These are phyloP conservation scores for Phialophora chinensis DNA, from an alignment of 2,329 filamentous ascomycete species.

Conservation along the genomic window DNA sequence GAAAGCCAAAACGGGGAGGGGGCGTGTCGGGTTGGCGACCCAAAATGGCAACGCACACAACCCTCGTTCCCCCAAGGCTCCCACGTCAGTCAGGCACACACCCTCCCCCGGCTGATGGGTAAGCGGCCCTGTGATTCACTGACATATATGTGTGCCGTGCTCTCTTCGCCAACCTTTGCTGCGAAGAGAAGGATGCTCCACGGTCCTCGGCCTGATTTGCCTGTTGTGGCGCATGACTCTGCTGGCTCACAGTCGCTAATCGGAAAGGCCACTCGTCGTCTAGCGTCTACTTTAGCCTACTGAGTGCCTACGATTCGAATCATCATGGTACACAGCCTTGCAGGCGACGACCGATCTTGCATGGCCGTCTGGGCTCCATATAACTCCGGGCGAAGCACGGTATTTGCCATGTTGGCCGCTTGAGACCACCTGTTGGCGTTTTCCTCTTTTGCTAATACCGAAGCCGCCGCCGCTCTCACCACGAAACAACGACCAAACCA, in stretches of 20 bases:
- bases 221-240: slow-evolving; percentile 21
- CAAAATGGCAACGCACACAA: slow-evolving; percentile 8
- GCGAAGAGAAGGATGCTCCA: not conserved
- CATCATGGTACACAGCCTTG: slow-evolving; percentile 24
- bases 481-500: not conserved
- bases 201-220: slow-evolving; percentile 8
- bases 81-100: slow-evolving; percentile 19
- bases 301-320: slow-evolving; percentile 16
- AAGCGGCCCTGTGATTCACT: slow-evolving; percentile 7
- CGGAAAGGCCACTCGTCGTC: not conserved
- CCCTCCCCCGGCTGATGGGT: slow-evolving; percentile 3
- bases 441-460: too few species aligned
- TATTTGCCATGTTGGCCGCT: slow-evolving; percentile 17
- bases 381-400: slow-evolving; percentile 10
- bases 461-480: not conserved
- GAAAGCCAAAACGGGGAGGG: slow-evolving; percentile 13
- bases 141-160: not conserved
- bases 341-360: slow-evolving; percentile 20
- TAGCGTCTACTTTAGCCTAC: slow-evolving; percentile 12
- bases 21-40: slow-evolving; percentile 1
- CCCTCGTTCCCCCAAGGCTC: slow-evolving; percentile 8
- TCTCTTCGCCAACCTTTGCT: not conserved
- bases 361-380: slow-evolving; percentile 4
- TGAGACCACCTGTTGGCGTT: slow-evolving; percentile 1
- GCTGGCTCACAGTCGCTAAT: slow-evolving; percentile 7